Base-by-base conservation (phyloP, 148 eudicot genomes). In the Camellia sinensis region DNA sequence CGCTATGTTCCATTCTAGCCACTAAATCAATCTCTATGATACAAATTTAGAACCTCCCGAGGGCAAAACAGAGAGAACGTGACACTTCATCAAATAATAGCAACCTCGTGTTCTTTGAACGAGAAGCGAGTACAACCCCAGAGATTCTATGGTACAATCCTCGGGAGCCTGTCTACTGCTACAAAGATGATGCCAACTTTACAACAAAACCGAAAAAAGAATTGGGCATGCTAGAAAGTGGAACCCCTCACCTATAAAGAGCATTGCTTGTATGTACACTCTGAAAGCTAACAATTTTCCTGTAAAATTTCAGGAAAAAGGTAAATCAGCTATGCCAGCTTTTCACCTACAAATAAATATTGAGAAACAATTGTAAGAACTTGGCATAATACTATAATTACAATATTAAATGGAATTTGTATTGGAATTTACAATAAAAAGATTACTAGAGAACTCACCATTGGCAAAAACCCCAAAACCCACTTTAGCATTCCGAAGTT, bases 391-490 rank as follows among this genome's bases (percentile, higher is more conserved):
- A 12, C 44, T 6, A 4, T 2, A 7, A 21, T 4, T 19, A 11
- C 29, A 43, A 44, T 68, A 46, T 5, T 1, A 45, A n/a, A 29
- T 18, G 73, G 14, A 18, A 17, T n/a, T 1, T 43, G 10, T 21
- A 72, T 19, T 72, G 4, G 45, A 29, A 73, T 12, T 5, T 11
- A 9, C 11, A 18, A 44, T 6, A 6, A 53, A 53, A 52, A 52
- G 29, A 19, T 64, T 19, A 29, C 18, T 54, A 73, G 69, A 74
- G 50, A 75, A 71, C 90, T 86, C 78, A 86, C 90, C 67, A 74
- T 21, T 75, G 72, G 71, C 78, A 79, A 85, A 82, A 71, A 54
- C 19, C n/a, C 9, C 43, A 52, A 62, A 40, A 73, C 73, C 67
- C 48, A 48, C 61, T 56, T 83, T 41, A 29, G 82, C 81, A 80